Evolutionary conservation across 257 asterid species (phyloP).

Genomic region (Cruciata laevipes): DNA sequence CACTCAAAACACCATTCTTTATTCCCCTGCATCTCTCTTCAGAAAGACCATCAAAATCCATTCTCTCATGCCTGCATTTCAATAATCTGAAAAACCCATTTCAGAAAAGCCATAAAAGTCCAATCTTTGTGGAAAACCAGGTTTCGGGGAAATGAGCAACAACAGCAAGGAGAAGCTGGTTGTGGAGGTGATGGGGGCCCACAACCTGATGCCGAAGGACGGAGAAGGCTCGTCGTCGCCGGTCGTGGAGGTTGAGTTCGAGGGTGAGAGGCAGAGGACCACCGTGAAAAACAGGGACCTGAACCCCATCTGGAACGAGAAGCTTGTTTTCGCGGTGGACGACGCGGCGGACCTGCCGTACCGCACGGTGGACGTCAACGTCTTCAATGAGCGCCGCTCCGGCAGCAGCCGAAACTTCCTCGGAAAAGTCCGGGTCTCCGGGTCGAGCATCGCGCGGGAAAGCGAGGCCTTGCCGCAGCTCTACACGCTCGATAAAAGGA

Average conservation of each 20-base stretch:
- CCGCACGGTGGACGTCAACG: constrained; percentile 67
- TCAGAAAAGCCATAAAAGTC: not conserved
- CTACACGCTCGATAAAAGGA: constrained; percentile 63
- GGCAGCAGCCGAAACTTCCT: constrained; percentile 60
- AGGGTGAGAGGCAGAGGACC: constrained; percentile 49
- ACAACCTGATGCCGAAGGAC: constrained; percentile 90
- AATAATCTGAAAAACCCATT: not conserved
- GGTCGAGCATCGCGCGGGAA: constrained; percentile 46
- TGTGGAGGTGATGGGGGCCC: constrained; percentile 86
- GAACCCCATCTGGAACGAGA: constrained; percentile 83
- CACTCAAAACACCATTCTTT: constrained; percentile 2
- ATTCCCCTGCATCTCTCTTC: constrained; percentile 5
- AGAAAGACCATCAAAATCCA: not conserved
- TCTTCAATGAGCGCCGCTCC: constrained; percentile 70
- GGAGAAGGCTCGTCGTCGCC: constrained; percentile 93
- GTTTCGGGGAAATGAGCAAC: constrained; percentile 29
- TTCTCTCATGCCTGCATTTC: not conserved
- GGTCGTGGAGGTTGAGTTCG: constrained; percentile 81
- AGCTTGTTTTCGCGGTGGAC: constrained; percentile 61
- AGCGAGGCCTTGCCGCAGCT: constrained; percentile 61
- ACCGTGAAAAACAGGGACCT: constrained; percentile 68
- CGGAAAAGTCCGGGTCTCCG: constrained; percentile 70
- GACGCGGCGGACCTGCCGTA: constrained; percentile 78
- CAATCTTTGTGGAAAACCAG: not conserved
- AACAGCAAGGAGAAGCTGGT: constrained; percentile 65